phyloP scores from a whole-genome alignment of 306 rosid species.

The Quercus agrifolia region DNA sequence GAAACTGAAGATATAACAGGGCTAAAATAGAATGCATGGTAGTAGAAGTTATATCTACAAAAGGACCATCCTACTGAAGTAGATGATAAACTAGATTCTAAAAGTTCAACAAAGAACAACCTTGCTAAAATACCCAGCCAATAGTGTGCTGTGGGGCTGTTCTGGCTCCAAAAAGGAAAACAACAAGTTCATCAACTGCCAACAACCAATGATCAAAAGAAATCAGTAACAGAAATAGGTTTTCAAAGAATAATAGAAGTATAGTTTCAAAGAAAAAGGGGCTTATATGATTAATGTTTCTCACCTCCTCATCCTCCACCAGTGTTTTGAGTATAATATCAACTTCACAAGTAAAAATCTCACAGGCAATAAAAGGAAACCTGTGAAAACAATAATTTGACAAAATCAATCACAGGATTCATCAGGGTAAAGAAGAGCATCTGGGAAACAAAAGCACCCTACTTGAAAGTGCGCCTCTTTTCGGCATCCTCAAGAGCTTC shows the following conservation, averaged over 20 bases:
- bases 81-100: slow-evolving; percentile 7
- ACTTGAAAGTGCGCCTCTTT: slow-evolving; percentile 88
- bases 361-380: slow-evolving; percentile 96
- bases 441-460: slow-evolving; percentile 33
- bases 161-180: slow-evolving; percentile 93
- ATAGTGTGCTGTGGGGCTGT: slow-evolving; percentile 66
- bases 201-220: slow-evolving; percentile 23
- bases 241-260: slow-evolving; percentile 13
- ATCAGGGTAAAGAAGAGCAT: slow-evolving; percentile 12
- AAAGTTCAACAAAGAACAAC: slow-evolving; percentile 41
- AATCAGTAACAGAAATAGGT: slow-evolving; percentile 28
- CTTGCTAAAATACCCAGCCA: slow-evolving; percentile 99
- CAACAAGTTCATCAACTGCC: slow-evolving; percentile 86
- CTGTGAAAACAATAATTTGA: slow-evolving; percentile 43
- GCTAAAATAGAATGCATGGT: slow-evolving; percentile 1
- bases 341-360: slow-evolving; percentile 96
- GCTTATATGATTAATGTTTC: slow-evolving; percentile 19
- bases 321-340: slow-evolving; percentile 88
- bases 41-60: not conserved
- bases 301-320: slow-evolving; percentile 93
- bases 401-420: slow-evolving; percentile 23
- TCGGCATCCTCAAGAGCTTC: slow-evolving; percentile 93
- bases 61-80: not conserved
- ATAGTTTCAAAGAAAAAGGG: slow-evolving; percentile 8
- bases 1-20: not conserved